phyloP scores from a whole-genome alignment of 2,329 filamentous ascomycete species.

The Epichloe festucae region DNA sequence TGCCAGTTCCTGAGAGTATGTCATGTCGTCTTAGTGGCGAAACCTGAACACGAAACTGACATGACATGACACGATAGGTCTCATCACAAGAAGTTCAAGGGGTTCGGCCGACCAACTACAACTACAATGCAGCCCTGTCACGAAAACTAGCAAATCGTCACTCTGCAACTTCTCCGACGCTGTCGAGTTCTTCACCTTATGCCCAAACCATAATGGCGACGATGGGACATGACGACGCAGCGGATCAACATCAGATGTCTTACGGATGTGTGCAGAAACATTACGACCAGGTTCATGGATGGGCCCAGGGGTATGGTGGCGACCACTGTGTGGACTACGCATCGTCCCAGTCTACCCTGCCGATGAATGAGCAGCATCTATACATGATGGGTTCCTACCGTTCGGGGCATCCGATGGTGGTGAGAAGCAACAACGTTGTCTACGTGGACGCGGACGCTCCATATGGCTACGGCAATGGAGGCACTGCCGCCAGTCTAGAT shows the following conservation, averaged over 20 bases:
- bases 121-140: slow-evolving; percentile 19
- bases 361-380: slow-evolving; percentile 9
- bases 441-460: slow-evolving; percentile 16
- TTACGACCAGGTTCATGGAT: slow-evolving; percentile 14
- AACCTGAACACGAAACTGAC: background rate
- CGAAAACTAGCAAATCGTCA: slow-evolving; percentile 18
- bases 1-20: slow-evolving; percentile 75
- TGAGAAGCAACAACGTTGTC: slow-evolving; percentile 10
- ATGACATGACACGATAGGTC: slow-evolving; percentile 10
- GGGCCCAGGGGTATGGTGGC: slow-evolving; percentile 14
- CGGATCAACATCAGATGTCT: slow-evolving; percentile 5
- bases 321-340: slow-evolving; percentile 14
- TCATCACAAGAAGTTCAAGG: slow-evolving; percentile 18
- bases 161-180: slow-evolving; percentile 6
- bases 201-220: background rate
- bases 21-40: background rate
- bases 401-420: slow-evolving; percentile 8
- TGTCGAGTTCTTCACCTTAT: background rate
- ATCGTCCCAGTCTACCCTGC: slow-evolving; percentile 11
- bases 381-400: slow-evolving; percentile 17
- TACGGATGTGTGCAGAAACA: slow-evolving; percentile 14
- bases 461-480: slow-evolving; percentile 14
- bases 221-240: background rate
- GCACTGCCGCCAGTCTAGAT: slow-evolving; percentile 7
- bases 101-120: slow-evolving; percentile 14